These are phyloP conservation scores for Kalmanozyma brasiliensis DNA, from an alignment of 1,284 basidiomycete species.

Conservation along the genomic window DNA sequence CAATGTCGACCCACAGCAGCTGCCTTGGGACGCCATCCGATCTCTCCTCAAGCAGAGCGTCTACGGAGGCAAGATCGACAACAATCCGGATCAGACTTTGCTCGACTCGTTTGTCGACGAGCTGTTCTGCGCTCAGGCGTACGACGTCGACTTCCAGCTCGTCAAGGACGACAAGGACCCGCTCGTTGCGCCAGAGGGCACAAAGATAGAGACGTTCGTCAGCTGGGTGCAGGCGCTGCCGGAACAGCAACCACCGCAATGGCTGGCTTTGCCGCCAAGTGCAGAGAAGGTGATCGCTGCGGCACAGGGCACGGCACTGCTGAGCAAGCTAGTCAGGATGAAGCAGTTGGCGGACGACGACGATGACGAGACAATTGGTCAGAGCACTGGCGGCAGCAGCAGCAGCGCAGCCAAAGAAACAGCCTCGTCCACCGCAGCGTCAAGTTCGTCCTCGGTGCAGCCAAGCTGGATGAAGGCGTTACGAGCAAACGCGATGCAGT, in stretches of 20 bases:
- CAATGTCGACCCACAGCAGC: constrained; percentile 61
- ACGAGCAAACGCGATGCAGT: constrained; percentile 52
- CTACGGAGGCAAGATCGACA: constrained; percentile 67
- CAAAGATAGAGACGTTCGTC: constrained; percentile 62
- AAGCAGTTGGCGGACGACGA: constrained; percentile 62
- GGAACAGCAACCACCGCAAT: constrained; percentile 66
- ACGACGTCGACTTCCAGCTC: constrained; percentile 59
- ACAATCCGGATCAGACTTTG: constrained; percentile 60
- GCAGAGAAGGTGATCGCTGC: constrained; percentile 65
- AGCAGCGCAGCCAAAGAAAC: background rate
- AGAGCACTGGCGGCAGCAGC: constrained; percentile 3
- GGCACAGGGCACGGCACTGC: constrained; percentile 50
- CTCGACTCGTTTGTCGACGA: constrained; percentile 65
- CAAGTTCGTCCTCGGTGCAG: constrained; percentile 43
- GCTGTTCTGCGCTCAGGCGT: constrained; percentile 62
- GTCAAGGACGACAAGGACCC: constrained; percentile 54
- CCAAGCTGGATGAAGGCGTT: constrained; percentile 62
- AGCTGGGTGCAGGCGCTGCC: constrained; percentile 62
- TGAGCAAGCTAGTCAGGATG: constrained; percentile 63
- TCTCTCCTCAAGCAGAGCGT: constrained; percentile 63
- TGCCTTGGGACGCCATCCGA: constrained; percentile 65
- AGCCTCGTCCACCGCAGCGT: background rate
- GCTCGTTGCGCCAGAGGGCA: constrained; percentile 62
- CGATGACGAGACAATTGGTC: constrained; percentile 38
- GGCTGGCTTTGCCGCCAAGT: constrained; percentile 64